Base-by-base conservation (phyloP, 371 early-diverging fungal species). In the Lichtheimia corymbifera region DNA sequence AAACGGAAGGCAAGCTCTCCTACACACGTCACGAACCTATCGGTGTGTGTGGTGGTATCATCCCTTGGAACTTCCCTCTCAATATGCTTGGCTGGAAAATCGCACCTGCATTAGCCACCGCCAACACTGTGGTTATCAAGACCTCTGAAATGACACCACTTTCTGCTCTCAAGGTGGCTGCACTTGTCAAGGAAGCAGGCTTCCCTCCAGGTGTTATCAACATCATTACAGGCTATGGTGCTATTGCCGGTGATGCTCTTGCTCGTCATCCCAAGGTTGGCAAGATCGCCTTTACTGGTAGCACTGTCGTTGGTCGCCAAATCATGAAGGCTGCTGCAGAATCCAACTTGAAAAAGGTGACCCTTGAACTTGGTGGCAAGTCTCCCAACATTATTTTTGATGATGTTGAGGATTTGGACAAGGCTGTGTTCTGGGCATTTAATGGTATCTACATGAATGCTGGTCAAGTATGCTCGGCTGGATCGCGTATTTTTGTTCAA, bases 331-430 rank as follows among this genome's bases (percentile, higher is more conserved):
- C 79, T 27, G 74, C 83, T 50, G 67, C 93, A 5, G 86, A 82
- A 54, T 79, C 81, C 57, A 90, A 87, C 54, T 82, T 93, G 61
- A 93, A 93, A 79, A 88, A 84, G 66, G 79, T 91, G 6, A 88
- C 92, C 4, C 69, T 93, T 45, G 93, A 93, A 71, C 72, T 93
- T 3, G 93, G 93, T 41, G 93, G 93, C 58, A 93, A 93, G 63
- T 93, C 94, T 3, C 91, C 96, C 40, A 91, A 91, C 66, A 91
- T 96, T 55, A 91, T 95, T 35, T 95, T 96, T 74, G 92, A 89
- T n/a, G 91, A 91, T 71, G 91, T 90, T n/a, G 20, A 30, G 15
- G 88, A 95, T 63, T 55, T 95, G 44, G 91, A 91, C 35, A 77
- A 83, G 65, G 93, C 93, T 6, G 90, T 93, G 28, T 75, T 77